phyloP scores from a whole-genome alignment of 2,329 filamentous ascomycete genomes.

The Aspergillus tanneri region DNA sequence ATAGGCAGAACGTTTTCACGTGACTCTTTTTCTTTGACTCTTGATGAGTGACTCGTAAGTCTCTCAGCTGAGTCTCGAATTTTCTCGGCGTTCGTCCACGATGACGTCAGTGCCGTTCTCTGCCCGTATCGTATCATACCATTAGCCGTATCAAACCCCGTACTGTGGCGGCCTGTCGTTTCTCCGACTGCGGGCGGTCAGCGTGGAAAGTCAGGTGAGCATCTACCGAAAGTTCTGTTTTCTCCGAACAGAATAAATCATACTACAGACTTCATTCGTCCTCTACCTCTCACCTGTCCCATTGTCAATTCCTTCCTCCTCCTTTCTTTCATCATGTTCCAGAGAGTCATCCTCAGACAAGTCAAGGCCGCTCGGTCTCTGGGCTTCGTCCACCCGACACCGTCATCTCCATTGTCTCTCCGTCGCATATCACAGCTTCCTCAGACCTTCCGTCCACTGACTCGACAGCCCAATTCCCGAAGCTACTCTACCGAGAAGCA shows the following conservation, averaged over 20 bases:
- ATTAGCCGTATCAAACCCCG: neutral
- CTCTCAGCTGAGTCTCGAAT: too few relatives aligned
- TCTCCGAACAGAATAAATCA: conserved; percentile 6
- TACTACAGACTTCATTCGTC: neutral
- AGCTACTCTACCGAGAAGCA: conserved; percentile 47
- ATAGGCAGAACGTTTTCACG: too few relatives aligned
- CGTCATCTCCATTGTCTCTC: conserved; percentile 33
- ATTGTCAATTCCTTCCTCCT: conserved; percentile 7
- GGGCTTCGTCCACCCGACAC: conserved; percentile 34
- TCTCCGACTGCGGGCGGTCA: conserved; percentile 8
- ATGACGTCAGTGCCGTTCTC: too few relatives aligned
- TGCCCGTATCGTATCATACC: too few relatives aligned
- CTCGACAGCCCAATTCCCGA: conserved; percentile 35
- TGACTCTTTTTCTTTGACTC: neutral
- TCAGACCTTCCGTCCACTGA: conserved; percentile 33
- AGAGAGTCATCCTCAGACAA: conserved; percentile 45
- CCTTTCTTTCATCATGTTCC: conserved; percentile 39
- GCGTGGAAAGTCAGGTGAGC: neutral
- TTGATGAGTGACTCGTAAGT: neutral
- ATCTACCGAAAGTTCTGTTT: conserved; percentile 15
- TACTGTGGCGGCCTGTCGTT: conserved; percentile 14
- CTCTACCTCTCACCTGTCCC: neutral
- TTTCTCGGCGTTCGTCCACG: too few relatives aligned
- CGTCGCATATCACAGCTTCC: conserved; percentile 37
- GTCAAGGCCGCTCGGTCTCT: conserved; percentile 39